Evolutionary conservation across 305 asterid species (phyloP), one percentile per base, ranked within the genome.

Genomic region (Lippia alba): DNA sequence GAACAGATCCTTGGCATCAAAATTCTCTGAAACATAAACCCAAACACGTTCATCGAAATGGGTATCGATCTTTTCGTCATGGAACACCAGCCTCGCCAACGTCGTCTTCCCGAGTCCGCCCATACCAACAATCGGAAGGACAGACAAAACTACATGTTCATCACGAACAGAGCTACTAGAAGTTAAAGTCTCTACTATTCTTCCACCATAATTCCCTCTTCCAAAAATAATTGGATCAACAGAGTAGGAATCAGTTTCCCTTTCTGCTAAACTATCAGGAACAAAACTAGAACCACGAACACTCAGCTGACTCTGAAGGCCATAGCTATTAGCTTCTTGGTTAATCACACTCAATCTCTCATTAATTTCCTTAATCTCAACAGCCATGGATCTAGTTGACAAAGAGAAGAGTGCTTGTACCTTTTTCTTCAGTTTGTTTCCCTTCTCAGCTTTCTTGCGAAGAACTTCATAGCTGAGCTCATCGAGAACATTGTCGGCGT

Each of bases 41-140:
- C 85, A 81, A 66, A 78, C 55, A 48, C 34, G 55, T 12, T 70
- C 5, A 0, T 34, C 67, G 40, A 73, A 79, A 44, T 70, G 70
- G 0, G 9, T 18, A 9, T 1, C 30, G 14, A 74, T 32, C n/a
- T 36, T 8, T 9, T 53, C 24, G 63, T 73, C 5, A 20, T 63
- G 12, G 40, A 56, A 78, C 5, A 81, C 76, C 12, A 12, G 1
- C 46, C 60, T 62, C 16, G 82, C 86, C 12, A 82, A 6, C 2
- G 80, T 79, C 9, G 80, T 78, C 71, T 82, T 82, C 10, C 86
- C 86, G 7, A 68, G 12, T 0, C 86, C 81, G 15, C 80, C 83
- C 75, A 79, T 82, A 12, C 83, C 86, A 0, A 64, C 44, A 50
- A 82, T 66, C 7, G 81, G 67, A 66, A 76, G 20, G 17, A 76